phyloP scores from a whole-genome alignment of 805 yeast genomes.

The Kodamaea jinghongensis region DNA sequence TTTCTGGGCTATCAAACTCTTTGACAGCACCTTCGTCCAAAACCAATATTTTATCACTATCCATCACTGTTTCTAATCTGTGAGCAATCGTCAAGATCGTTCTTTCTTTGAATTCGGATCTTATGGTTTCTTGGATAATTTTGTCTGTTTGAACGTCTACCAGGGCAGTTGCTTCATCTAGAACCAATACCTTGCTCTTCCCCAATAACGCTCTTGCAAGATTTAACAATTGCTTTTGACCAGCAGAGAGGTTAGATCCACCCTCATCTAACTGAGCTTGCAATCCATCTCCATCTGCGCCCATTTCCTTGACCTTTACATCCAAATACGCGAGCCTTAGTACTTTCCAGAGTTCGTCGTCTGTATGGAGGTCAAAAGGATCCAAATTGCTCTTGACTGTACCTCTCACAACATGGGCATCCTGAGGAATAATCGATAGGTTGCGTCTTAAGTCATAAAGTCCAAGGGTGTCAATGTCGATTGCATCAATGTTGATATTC shows the following conservation, averaged over 20 bases:
- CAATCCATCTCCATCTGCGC: conserved; percentile 16
- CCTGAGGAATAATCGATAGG: conserved; percentile 31
- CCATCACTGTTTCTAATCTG: conserved; percentile 27
- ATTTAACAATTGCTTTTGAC: conserved; percentile 24
- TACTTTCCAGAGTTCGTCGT: conserved; percentile 25
- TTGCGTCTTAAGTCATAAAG: conserved; percentile 25
- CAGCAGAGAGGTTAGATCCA: conserved; percentile 25
- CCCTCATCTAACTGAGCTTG: conserved; percentile 20
- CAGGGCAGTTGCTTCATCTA: conserved; percentile 36
- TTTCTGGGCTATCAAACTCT: conserved; percentile 19
- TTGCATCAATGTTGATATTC: conserved; percentile 22
- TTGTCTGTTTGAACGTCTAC: conserved; percentile 30
- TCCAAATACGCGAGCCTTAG: conserved; percentile 28
- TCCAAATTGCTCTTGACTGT: conserved; percentile 26
- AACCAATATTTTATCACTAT: conserved; percentile 25
- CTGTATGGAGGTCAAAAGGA: conserved; percentile 22
- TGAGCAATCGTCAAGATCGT: conserved; percentile 30
- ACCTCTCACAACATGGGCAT: conserved; percentile 26
- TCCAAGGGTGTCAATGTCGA: conserved; percentile 23
- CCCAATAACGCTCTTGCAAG: conserved; percentile 24
- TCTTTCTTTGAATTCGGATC: conserved; percentile 22
- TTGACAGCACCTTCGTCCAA: conserved; percentile 22
- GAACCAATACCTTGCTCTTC: conserved; percentile 16
- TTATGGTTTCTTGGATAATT: conserved; percentile 25
- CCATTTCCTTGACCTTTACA: conserved; percentile 23